These are phyloP conservation scores for Acanthamoeba sp. DNA, from an alignment of 208 protist species.

Conservation along the genomic window DNA sequence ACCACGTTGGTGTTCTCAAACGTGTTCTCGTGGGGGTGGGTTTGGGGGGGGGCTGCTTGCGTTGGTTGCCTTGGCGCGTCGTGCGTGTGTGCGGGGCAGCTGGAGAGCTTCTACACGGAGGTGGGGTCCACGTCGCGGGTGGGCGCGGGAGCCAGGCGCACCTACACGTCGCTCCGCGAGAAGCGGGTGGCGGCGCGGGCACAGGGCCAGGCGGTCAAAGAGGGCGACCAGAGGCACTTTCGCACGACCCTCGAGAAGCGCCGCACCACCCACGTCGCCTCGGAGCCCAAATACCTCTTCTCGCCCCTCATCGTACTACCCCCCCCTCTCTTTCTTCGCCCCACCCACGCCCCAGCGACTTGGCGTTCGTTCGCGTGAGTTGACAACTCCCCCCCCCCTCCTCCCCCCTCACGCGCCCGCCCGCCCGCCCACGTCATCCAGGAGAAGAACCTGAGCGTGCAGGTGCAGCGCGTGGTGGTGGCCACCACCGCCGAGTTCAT, in stretches of 20 bases:
- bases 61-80: no score
- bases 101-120: slow-evolving; percentile 73
- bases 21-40: no score
- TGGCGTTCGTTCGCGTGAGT: not conserved
- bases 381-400: not conserved
- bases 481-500: not conserved
- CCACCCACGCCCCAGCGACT: not conserved
- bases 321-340: not conserved
- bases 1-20: no score
- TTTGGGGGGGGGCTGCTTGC: no score
- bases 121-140: slow-evolving; percentile 8
- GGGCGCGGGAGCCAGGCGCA: not conserved
- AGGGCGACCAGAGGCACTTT: slow-evolving; percentile 57
- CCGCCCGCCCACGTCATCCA: no score
- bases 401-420: not conserved
- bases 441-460: slow-evolving; percentile 20
- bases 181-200: slow-evolving; percentile 37
- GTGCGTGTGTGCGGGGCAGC: not conserved
- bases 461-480: not conserved
- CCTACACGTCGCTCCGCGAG: slow-evolving; percentile 18
- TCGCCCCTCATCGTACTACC: slow-evolving; percentile 35
- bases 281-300: slow-evolving; percentile 67
- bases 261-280: not conserved
- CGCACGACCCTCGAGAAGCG: slow-evolving; percentile 45
- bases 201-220: not conserved